A percentile compares a stretch with the other conserved stretches of the same genome.
Conservation (phyloP, 2,329 filamentous ascomycete species). For the Emergomyces orientalis region DNA sequence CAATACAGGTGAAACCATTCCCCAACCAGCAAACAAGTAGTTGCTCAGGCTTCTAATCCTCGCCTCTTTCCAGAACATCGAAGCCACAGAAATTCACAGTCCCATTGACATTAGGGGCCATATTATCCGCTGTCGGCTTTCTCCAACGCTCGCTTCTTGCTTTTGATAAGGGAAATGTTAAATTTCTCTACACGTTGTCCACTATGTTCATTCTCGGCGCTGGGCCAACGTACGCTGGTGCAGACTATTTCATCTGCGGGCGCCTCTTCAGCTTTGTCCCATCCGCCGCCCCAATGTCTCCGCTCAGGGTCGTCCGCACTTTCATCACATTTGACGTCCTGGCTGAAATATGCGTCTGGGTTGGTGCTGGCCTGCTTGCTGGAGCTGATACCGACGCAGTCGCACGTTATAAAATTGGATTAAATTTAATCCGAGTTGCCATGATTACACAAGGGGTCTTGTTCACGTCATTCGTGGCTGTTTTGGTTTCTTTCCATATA, state of each 20-base stretch:
- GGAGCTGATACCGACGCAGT: neutral
- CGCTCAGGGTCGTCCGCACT: conserved; percentile 8
- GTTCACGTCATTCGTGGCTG: conserved; percentile 8
- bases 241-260: conserved; percentile 13
- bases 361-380: conserved; percentile 4
- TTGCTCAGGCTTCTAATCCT: neutral
- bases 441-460: conserved; percentile 9
- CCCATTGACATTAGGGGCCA: conserved; percentile 9
- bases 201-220: conserved; percentile 13
- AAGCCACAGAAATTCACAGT: conserved; percentile 12
- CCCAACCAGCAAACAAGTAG: neutral
- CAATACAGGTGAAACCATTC: conserved; percentile 1
- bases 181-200: conserved; percentile 4
- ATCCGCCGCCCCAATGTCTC: conserved; percentile 11
- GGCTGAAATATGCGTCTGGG: conserved; percentile 12
- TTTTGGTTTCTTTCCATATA: conserved; percentile 7
- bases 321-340: conserved; percentile 13
- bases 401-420: conserved; percentile 6
- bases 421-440: conserved; percentile 10
- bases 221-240: conserved; percentile 12
- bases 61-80: neutral
- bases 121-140: conserved; percentile 10
- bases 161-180: conserved; percentile 3
- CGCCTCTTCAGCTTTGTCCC: conserved; percentile 11
- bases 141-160: conserved; percentile 7